Conservation (phyloP, 169 alveolate genomes). For the Cryptosporidium parvum region DNA sequence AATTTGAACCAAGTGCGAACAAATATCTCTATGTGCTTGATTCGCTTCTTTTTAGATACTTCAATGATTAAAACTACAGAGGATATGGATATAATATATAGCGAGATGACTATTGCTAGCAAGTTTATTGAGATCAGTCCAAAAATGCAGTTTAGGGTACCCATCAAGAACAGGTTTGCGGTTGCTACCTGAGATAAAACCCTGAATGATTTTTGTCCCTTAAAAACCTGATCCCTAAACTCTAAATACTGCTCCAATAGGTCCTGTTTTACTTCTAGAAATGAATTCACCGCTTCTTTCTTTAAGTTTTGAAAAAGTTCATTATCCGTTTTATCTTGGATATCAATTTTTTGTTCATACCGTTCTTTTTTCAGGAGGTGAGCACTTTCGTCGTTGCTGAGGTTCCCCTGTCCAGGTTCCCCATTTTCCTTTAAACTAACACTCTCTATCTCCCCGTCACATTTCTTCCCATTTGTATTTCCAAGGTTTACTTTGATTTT, state of each 20-base stretch:
- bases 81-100: conserved; percentile 20
- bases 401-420: background rate
- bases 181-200: conserved; percentile 37
- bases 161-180: conserved; percentile 30
- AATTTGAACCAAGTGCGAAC: conserved; percentile 37
- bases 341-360: background rate
- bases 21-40: background rate
- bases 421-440: background rate
- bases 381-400: background rate
- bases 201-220: conserved; percentile 34
- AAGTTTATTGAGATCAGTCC: conserved; percentile 27
- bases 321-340: background rate
- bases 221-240: conserved; percentile 25
- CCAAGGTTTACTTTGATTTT: background rate
- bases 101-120: conserved; percentile 5
- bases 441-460: background rate
- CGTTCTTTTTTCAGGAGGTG: background rate
- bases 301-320: conserved; percentile 16
- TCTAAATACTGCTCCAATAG: conserved; percentile 37
- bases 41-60: conserved; percentile 20
- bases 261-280: conserved; percentile 18
- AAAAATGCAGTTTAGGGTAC: background rate
- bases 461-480: too few relatives aligned
- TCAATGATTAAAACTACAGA: conserved; percentile 9
- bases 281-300: conserved; percentile 43